Base-by-base conservation (phyloP, 1,284 basidiomycete species). In the Schizophyllum amplum region DNA sequence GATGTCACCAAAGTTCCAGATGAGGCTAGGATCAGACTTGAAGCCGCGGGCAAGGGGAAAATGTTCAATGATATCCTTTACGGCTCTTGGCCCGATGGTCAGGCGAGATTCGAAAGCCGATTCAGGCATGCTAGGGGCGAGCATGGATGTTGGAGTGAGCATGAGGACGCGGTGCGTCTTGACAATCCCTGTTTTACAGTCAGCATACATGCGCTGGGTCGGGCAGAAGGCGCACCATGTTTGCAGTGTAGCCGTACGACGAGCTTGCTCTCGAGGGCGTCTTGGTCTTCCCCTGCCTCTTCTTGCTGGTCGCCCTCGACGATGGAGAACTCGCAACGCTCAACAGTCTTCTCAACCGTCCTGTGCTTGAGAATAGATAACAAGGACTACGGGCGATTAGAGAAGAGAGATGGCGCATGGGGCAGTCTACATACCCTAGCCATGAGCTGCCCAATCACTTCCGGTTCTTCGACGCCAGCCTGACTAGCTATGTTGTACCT, bases 41-140 rank as follows among this genome's bases (percentile, higher is more conserved):
- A 72, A 67, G 5, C 81, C 79, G 62, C 78, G 83, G 6, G 80
- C 71, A 21, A 79, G 70, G 0, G 86, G 82, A 60, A 92, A 92
- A 65, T 90, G 88, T 50, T 91, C 89, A n/a, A 90, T 78, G 67
- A 92, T 82, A 63, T 89, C 86, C 66, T 77, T 83, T 51, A 92
- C 69, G 4, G 82, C 78, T 61, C 79, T 79, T 20, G 89, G 84
- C 1, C 86, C 86, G 57, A 92, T 83, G 4, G 75, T 81, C 13
- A 92, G 68, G 20, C 76, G 77, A n/a, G 86, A 87, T 68, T 86
- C 81, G 49, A 77, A 74, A 0, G 70, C 63, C 6, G 74, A 67
- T 52, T 84, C 79, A 5, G 82, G 81, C 9, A 80, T 69, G 17
- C 76, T 78, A 4, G 89, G 90, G 0, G 82, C 79, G 63, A 86